Percentiles rank a stretch among this genome's conserved stretches.
Conservation (phyloP, 257 asterid species). For the Scutellaria minor region DNA sequence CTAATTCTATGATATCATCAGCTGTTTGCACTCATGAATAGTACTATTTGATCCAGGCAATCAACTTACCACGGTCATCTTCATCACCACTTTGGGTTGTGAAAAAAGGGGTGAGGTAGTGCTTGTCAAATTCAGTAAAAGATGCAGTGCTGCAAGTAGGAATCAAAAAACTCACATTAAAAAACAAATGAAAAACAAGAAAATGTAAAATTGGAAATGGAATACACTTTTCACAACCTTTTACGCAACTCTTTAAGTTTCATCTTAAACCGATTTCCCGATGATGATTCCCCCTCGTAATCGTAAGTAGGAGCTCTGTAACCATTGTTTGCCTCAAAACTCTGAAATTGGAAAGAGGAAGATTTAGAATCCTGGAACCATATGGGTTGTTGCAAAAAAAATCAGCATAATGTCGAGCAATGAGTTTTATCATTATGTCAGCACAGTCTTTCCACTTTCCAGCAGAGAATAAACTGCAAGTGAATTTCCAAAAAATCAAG, state of each 20-base stretch:
- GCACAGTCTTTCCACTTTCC: slow-evolving; percentile 13
- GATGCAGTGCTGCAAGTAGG: slow-evolving; percentile 79
- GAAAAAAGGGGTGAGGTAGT: slow-evolving; percentile 97
- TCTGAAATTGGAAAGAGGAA: slow-evolving; percentile 49
- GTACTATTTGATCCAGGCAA: slow-evolving; percentile 13
- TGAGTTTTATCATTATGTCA: not conserved
- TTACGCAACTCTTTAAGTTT: slow-evolving; percentile 86
- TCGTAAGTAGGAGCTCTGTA: slow-evolving; percentile 83
- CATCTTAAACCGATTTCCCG: slow-evolving; percentile 90
- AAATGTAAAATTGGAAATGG: not conserved
- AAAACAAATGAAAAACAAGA: not conserved
- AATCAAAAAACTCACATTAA: slow-evolving; percentile 30
- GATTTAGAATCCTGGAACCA: slow-evolving; percentile 27
- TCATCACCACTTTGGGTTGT: slow-evolving; percentile 87
- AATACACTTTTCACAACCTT: slow-evolving; percentile 51
- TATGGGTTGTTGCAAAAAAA: slow-evolving; percentile 1
- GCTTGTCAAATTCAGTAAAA: slow-evolving; percentile 87
- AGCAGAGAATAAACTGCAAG: not conserved
- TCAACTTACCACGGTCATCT: slow-evolving; percentile 71
- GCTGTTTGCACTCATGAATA: slow-evolving; percentile 11
- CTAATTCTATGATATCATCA: slow-evolving; percentile 4
- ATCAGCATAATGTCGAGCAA: slow-evolving; percentile 1
- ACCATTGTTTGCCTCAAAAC: slow-evolving; percentile 69
- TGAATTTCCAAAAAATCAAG: slow-evolving; percentile 18
- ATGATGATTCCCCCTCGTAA: slow-evolving; percentile 81